Evolutionary conservation across 192 early-diverging fungal species (phyloP), one percentile per base, ranked within the genome.

Genomic region (Physocladia obscura): DNA sequence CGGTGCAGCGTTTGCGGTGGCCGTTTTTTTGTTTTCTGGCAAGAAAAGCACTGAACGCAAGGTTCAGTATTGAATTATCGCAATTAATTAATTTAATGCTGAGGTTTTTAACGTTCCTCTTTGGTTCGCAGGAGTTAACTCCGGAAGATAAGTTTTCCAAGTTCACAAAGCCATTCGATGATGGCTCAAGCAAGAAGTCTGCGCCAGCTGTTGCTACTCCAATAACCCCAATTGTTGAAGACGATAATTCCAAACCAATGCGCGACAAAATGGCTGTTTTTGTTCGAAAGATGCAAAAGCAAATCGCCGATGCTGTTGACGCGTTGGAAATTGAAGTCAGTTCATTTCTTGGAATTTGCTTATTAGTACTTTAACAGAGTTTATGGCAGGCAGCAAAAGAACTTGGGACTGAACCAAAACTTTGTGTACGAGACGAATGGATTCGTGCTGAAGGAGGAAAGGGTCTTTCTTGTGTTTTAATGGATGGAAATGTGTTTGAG

Each of bases 401-500:
- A 24, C 34, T 57, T 5, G 65, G 65, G 5, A 38, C 56, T 8
- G n/a, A n/a, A 11, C 65, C 65, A 22, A 55, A 44, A 26, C 32
- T 68, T 30, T 97, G 96, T 74, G 64, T 81, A 21, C 82, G 87
- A 26, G 94, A 95, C 75, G 54, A 76, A 24, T 99, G 97, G 97
- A 74, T 87, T 54, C 86, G 97, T 22, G 76, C 77, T n/a, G 93
- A 97, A 72, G 95, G 95, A 34, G 97, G 97, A 6, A 89, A 91
- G 47, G 97, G 97, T 26, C 88, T 92, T 52, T 94, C 94, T 22
- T 92, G 91, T 77, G 91, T 97, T 6, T 70, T 99, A 32, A 92
- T 95, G 70, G 91, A 93, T 49, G 94, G 95, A 60, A 89, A 89
- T 49, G 93, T 93, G 22, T 94, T 94, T 79, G 94, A 97, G 73